Base-by-base conservation (phyloP, 768 basidiomycete genomes). In the Agrocybe praecox region DNA sequence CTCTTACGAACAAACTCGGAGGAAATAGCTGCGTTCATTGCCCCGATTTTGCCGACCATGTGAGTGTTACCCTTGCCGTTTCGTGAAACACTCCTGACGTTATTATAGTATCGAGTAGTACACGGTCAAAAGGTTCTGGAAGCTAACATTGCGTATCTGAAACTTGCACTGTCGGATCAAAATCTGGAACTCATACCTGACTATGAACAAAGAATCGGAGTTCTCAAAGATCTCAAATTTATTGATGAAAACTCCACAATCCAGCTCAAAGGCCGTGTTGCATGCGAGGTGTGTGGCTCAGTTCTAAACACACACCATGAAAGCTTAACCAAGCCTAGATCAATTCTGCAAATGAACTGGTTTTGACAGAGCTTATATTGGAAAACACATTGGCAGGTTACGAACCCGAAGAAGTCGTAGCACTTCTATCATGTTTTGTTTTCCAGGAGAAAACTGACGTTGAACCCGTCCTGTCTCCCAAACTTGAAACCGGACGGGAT, bases 401-500 rank as follows among this genome's bases (percentile, higher is more conserved):
- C 69, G 94, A 94, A 46, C 93, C 97, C 0, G 94, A 94, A 70
- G 97, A 98, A 74, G 94, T 96, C 49, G 97, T 96, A 40, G 96
- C 97, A 2, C 80, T 99, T 23, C 81, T 99, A 6, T 98, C 96
- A 3, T 92, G 92, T 67, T 98, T 99, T 68, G 90, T 99, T 42
- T 99, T 99, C 72, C 97, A 98, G 70, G 97, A 99, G 70, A 98
- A 97, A 76, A 94, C 95, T 14, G 94, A 97, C 8, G 79, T 87
- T 8, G 93, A 96, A 62, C 96, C 97, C 19, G 70, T 80, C 2
- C 80, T 99, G 50, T 87, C 94, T 11, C 81, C 86, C 11, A 89
- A 88, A 67, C 78, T 99, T 17, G 82, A 90, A 69, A 80, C 85
- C 64, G 97, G 96, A 14, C 79, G 91, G 45, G 88, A 88, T 17